These are phyloP conservation scores for Amylostereum chailletii DNA, from an alignment of 1,284 basidiomycete genomes.

Conservation along the genomic window DNA sequence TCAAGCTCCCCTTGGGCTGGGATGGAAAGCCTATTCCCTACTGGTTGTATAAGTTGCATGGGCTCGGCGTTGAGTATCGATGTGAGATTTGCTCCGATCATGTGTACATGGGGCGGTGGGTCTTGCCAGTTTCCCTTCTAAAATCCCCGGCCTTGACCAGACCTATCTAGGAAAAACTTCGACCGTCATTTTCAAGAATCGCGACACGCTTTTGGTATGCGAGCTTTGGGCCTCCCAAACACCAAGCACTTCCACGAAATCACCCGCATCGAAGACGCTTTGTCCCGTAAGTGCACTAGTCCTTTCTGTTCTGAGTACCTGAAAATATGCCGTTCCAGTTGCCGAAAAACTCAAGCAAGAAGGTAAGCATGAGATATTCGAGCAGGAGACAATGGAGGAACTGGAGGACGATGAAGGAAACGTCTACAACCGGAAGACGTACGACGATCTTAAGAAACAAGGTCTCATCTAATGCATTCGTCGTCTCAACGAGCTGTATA, in stretches of 20 bases:
- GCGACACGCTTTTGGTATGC: slow-evolving; percentile 97
- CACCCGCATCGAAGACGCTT: slow-evolving; percentile 92
- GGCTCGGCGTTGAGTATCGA: slow-evolving; percentile 92
- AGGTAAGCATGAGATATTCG: slow-evolving; percentile 83
- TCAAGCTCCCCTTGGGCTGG: slow-evolving; percentile 96
- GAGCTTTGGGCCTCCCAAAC: slow-evolving; percentile 93
- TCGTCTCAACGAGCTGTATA: not conserved
- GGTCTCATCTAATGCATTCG: slow-evolving; percentile 56
- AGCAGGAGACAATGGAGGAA: slow-evolving; percentile 93
- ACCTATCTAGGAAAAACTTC: slow-evolving; percentile 73
- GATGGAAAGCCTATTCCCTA: slow-evolving; percentile 98
- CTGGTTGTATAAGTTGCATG: slow-evolving; percentile 98
- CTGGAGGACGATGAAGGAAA: slow-evolving; percentile 96
- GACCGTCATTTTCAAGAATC: slow-evolving; percentile 95
- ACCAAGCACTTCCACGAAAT: slow-evolving; percentile 99
- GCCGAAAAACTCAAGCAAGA: slow-evolving; percentile 95
- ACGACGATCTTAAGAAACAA: slow-evolving; percentile 88
- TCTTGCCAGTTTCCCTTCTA: slow-evolving; percentile 5
- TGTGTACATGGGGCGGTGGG: slow-evolving; percentile 88
- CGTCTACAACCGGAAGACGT: slow-evolving; percentile 87
- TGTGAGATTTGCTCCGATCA: slow-evolving; percentile 98
- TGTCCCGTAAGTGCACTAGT: slow-evolving; percentile 59
- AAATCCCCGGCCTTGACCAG: slow-evolving; percentile 5
- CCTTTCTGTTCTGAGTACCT: not conserved
- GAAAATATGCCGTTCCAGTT: slow-evolving; percentile 38